These are phyloP conservation scores for Teunomyces panamensis DNA, from an alignment of 805 yeast genomes.

Conservation along the genomic window DNA sequence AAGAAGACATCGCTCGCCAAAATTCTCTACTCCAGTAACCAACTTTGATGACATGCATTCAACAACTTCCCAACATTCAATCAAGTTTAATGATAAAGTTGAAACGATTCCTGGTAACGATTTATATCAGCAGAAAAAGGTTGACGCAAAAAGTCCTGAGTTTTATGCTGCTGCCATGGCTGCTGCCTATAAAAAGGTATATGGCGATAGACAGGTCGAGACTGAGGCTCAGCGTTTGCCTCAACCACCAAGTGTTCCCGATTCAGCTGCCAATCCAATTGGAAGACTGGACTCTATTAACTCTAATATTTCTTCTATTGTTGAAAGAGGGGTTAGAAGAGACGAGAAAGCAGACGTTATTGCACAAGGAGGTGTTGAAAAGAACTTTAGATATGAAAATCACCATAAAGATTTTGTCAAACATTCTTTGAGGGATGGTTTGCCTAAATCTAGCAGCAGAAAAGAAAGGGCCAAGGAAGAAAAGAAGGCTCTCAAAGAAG, in stretches of 20 bases:
- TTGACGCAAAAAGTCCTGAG: constrained; percentile 7
- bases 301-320: not conserved
- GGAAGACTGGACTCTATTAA: not conserved
- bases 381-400: constrained; percentile 23
- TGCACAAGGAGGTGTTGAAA: constrained; percentile 16
- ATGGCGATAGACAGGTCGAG: constrained; percentile 11
- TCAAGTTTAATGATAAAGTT: constrained; percentile 35
- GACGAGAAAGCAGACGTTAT: not conserved
- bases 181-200: constrained; percentile 23
- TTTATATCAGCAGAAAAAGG: constrained; percentile 2
- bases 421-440: constrained; percentile 26
- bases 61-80: constrained; percentile 18
- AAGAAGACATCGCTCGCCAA: constrained; percentile 3
- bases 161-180: constrained; percentile 22
- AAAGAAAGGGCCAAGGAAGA: constrained; percentile 26
- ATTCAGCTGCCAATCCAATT: not conserved
- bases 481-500: constrained; percentile 13
- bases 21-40: constrained; percentile 6
- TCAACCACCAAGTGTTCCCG: not conserved
- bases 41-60: constrained; percentile 12
- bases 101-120: constrained; percentile 33
- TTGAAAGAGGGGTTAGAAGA: not conserved
- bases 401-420: constrained; percentile 31
- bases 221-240: not conserved
- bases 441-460: constrained; percentile 12